Base-by-base conservation (phyloP, 768 basidiomycete species). In the Exidia glandulosa region DNA sequence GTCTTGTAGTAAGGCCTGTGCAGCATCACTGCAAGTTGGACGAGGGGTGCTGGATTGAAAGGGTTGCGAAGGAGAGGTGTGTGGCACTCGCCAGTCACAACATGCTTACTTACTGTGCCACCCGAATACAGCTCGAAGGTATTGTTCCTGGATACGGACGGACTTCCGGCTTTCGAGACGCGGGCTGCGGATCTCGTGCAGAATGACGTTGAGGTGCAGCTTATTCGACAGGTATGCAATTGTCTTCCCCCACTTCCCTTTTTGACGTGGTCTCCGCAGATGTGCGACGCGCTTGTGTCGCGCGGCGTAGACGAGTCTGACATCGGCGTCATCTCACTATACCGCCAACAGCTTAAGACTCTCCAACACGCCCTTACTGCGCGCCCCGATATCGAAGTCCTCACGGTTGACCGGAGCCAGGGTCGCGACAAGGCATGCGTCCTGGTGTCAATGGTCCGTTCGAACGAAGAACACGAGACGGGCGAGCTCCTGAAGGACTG, bases 391-490 rank as follows among this genome's bases (percentile, higher is more conserved):
- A 76, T 95, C 14, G 94, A 98, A 71, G 82, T 94, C 54, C 73
- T 95, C 61, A 98, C 94, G 0, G 94, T 92, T 3, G 95, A 98
- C 73, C 86, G 85, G 60, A 91, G 88, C 71, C 94, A 96, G 72
- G 94, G 95, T 0, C 75, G 95, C 55, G 95, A 99, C 73, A 98
- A 99, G 70, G 92, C 95, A 52, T 93, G 90, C 69, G 84, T 98
- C 61, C 78, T 99, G 63, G 87, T 98, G 58, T 94, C 92, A 23
- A 82, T 98, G 77, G 94, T 95, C 4, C 78, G 92, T 61, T 91
- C 90, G 0, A 98, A 99, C 65, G 83, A 86, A 45, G 73, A 75
- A 0, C 85, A 85, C 60, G 79, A 77, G 71, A 79, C 92, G 30
- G 96, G 96, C 9, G 94, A 97, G 58, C 79, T 99, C 2, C 76